These are phyloP conservation scores for Trichoderma arundinaceum DNA, from an alignment of 2,329 filamentous ascomycete genomes.

Conservation along the genomic window DNA sequence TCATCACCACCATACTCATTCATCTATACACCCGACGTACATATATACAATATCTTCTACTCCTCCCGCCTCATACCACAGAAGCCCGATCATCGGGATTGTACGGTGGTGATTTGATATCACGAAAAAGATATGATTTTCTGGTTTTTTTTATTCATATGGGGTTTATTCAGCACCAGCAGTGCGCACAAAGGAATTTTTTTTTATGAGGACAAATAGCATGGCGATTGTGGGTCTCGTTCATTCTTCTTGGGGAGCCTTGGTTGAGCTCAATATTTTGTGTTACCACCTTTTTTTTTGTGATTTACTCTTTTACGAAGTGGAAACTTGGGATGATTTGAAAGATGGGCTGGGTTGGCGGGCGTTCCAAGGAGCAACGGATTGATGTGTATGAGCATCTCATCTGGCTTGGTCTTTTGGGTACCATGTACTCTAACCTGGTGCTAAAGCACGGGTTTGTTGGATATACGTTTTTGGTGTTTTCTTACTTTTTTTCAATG, in stretches of 20 bases:
- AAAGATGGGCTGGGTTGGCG: conserved; percentile 26
- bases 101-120: conserved; percentile 20
- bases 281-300: conserved; percentile 28
- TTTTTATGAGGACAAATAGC: conserved; percentile 29
- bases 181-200: conserved; percentile 12
- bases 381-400: conserved; percentile 28
- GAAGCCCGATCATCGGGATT: background rate
- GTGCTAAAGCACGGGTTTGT: conserved; percentile 24
- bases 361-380: conserved; percentile 31
- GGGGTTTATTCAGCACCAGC: conserved; percentile 6
- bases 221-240: conserved; percentile 31
- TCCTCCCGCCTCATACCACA: background rate
- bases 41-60: conserved; percentile 11
- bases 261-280: conserved; percentile 27
- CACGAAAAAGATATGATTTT: conserved; percentile 25
- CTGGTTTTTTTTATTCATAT: conserved; percentile 7
- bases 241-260: conserved; percentile 26
- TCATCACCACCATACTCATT: conserved; percentile 10
- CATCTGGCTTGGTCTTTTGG: conserved; percentile 25
- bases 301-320: conserved; percentile 9
- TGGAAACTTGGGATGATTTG: conserved; percentile 27
- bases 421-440: conserved; percentile 22
- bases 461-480: conserved; percentile 24
- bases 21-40: conserved; percentile 21
- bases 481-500: conserved; percentile 9